phyloP scores from a whole-genome alignment of 192 early-diverging fungal genomes.

The Hyaloraphidium curvatum region DNA sequence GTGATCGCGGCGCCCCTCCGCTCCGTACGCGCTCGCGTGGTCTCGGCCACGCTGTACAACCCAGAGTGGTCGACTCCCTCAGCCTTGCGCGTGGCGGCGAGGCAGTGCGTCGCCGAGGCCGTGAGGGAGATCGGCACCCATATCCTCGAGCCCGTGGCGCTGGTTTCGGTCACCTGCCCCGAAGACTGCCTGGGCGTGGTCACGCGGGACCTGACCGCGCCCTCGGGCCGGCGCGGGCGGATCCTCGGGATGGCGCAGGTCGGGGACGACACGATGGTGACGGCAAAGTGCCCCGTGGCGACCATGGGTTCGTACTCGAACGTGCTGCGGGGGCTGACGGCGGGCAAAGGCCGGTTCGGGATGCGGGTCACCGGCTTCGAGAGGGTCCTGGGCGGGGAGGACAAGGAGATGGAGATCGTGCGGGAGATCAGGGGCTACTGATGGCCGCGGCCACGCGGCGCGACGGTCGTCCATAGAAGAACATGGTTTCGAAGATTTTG shows the following conservation, averaged over 20 bases:
- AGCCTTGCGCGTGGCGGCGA: constrained; percentile 27
- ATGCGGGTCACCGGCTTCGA: constrained; percentile 71
- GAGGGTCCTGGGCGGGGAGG: constrained; percentile 41
- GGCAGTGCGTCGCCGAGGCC: constrained; percentile 25
- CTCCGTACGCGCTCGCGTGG: constrained; percentile 15
- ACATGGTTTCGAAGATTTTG: too few species aligned
- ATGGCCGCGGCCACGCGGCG: too few species aligned
- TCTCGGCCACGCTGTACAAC: constrained; percentile 6
- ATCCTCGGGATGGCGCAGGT: constrained; percentile 34
- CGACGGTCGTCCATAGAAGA: too few species aligned
- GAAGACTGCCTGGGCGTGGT: constrained; percentile 55
- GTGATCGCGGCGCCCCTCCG: constrained; percentile 60
- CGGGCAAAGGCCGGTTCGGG: constrained; percentile 60
- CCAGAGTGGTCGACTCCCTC: constrained; percentile 14
- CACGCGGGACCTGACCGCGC: constrained; percentile 61
- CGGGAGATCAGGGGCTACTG: constrained; percentile 40
- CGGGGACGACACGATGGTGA: constrained; percentile 8
- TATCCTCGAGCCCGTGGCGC: constrained; percentile 73
- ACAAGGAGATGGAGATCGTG: constrained; percentile 49
- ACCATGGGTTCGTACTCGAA: constrained; percentile 73
- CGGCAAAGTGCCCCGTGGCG: constrained; percentile 51
- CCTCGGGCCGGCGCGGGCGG: constrained; percentile 47
- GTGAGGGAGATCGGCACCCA: constrained; percentile 18
- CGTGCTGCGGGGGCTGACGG: constrained; percentile 63
- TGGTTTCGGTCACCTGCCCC: constrained; percentile 43